Conservation (phyloP, 2,329 filamentous ascomycete species). For the Fusarium marasasianum region DNA sequence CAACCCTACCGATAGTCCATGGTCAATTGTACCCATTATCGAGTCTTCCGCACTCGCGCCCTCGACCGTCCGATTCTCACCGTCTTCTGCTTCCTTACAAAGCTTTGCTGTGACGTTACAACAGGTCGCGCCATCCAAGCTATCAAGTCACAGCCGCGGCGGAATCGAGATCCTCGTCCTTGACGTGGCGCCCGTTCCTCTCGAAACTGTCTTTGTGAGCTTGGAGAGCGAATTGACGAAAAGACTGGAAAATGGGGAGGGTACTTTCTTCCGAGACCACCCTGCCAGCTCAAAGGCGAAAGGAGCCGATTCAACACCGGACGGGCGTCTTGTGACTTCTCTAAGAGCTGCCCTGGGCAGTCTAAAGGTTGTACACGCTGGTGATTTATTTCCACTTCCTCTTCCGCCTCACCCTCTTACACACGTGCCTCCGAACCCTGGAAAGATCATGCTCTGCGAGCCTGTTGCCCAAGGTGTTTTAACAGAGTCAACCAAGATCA, state of each 20-base stretch:
- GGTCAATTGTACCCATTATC: slow-evolving; percentile 85
- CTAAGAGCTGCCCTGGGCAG: slow-evolving; percentile 79
- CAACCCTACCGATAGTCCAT: slow-evolving; percentile 70
- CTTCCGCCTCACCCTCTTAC: slow-evolving; percentile 87
- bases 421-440: slow-evolving; percentile 83
- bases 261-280: slow-evolving; percentile 78
- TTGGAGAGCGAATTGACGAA: slow-evolving; percentile 83
- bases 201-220: slow-evolving; percentile 88
- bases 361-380: slow-evolving; percentile 81
- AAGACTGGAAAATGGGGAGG: slow-evolving; percentile 83
- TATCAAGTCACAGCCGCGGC: slow-evolving; percentile 75
- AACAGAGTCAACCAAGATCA: slow-evolving; percentile 80
- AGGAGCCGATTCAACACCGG: slow-evolving; percentile 51
- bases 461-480: slow-evolving; percentile 90
- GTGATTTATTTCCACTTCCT: slow-evolving; percentile 81
- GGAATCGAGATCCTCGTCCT: slow-evolving; percentile 86
- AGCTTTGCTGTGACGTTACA: slow-evolving; percentile 80
- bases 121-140: slow-evolving; percentile 77
- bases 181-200: slow-evolving; percentile 79
- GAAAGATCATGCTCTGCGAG: slow-evolving; percentile 91
- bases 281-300: slow-evolving; percentile 54
- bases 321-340: slow-evolving; percentile 69
- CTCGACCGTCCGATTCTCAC: slow-evolving; percentile 82
- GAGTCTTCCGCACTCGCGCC: slow-evolving; percentile 72
- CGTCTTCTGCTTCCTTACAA: slow-evolving; percentile 77